These are phyloP conservation scores for Parastagonospora nodorum DNA, from an alignment of 2,329 filamentous ascomycete genomes.

Conservation along the genomic window DNA sequence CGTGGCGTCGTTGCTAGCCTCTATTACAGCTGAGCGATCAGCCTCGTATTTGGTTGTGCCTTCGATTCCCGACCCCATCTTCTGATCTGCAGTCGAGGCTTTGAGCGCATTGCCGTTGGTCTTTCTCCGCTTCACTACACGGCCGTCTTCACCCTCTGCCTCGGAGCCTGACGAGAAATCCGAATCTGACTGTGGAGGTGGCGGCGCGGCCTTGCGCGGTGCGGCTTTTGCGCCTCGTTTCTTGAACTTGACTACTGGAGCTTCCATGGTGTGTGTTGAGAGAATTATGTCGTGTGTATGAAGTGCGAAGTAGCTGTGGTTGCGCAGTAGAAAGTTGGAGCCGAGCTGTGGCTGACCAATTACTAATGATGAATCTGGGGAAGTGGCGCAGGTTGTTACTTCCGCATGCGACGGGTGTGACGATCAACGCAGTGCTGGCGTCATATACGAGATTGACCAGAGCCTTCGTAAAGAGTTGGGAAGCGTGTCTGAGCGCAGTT, in stretches of 20 bases:
- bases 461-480: too few relatives aligned
- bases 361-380: constrained; percentile 11
- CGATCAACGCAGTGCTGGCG: too few relatives aligned
- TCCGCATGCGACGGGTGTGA: too few relatives aligned
- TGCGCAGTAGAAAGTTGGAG: constrained; percentile 23
- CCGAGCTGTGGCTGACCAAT: constrained; percentile 33
- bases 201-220: constrained; percentile 80
- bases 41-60: constrained; percentile 62
- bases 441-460: too few relatives aligned
- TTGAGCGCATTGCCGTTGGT: constrained; percentile 69
- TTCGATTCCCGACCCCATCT: constrained; percentile 44
- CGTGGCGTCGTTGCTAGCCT: constrained; percentile 81
- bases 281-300: constrained; percentile 10
- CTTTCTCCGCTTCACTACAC: constrained; percentile 77
- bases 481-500: too few relatives aligned
- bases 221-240: constrained; percentile 80
- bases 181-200: constrained; percentile 63
- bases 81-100: constrained; percentile 64
- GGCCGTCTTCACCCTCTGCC: constrained; percentile 69
- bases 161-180: constrained; percentile 75
- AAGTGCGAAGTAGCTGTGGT: constrained; percentile 3
- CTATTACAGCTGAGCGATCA: constrained; percentile 66
- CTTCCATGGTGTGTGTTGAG: constrained; percentile 32
- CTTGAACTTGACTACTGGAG: constrained; percentile 76
- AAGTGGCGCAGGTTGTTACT: constrained; percentile 9